These are phyloP conservation scores for Arthromyces matolae DNA, from an alignment of 768 basidiomycete genomes.

Conservation along the genomic window DNA sequence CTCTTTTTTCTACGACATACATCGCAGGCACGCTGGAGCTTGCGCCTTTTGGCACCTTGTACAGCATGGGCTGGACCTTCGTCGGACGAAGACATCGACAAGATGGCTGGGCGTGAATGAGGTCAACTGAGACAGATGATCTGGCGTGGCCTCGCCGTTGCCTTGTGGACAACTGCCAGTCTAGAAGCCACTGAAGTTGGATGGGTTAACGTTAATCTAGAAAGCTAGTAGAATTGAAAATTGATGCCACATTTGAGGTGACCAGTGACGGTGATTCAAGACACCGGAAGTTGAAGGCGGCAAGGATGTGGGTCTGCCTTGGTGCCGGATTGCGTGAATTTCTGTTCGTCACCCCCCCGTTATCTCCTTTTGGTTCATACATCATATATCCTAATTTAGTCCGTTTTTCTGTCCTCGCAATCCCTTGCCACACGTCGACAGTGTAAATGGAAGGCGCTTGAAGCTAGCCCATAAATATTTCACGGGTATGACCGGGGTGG, in stretches of 20 bases:
- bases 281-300: not conserved
- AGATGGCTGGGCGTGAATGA: not conserved
- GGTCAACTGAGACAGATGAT: constrained; percentile 5
- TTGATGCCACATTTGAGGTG: no score
- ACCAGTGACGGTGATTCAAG: no score
- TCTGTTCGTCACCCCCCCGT: constrained; percentile 2
- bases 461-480: not conserved
- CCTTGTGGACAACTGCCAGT: not conserved
- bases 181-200: not conserved
- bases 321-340: constrained; percentile 5
- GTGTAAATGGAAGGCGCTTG: not conserved
- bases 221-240: no score
- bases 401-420: not conserved
- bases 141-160: not conserved
- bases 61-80: constrained; percentile 1
- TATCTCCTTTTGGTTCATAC: constrained; percentile 11
- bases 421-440: no score
- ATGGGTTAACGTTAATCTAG: no score
- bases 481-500: not conserved
- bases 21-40: constrained; percentile 78
- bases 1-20: constrained; percentile 83
- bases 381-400: not conserved
- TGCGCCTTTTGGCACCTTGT: constrained; percentile 39
- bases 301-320: not conserved
- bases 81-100: constrained; percentile 14